These are phyloP conservation scores for Clavispora carvajalis DNA, from an alignment of 805 yeast genomes.

Conservation along the genomic window DNA sequence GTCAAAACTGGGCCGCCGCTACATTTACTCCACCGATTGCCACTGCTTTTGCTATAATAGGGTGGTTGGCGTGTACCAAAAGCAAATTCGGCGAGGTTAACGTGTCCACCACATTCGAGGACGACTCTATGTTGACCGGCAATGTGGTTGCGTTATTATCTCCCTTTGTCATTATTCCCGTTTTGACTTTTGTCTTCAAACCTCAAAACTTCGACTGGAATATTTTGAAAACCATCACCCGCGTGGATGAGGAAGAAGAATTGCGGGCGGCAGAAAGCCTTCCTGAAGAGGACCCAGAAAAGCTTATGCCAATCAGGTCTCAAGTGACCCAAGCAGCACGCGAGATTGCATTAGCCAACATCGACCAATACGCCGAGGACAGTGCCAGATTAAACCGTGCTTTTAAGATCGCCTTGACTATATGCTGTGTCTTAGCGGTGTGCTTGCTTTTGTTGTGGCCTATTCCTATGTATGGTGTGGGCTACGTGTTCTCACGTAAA, in stretches of 20 bases:
- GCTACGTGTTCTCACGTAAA: conserved; percentile 65
- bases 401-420: conserved; percentile 53
- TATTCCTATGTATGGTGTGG: conserved; percentile 87
- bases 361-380: conserved; percentile 39
- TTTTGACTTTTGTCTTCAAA: conserved; percentile 58
- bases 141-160: conserved; percentile 77
- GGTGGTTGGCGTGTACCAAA: conserved; percentile 42
- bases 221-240: conserved; percentile 50
- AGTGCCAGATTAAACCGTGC: conserved; percentile 47
- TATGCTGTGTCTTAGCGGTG: conserved; percentile 58
- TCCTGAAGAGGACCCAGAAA: conserved; percentile 20
- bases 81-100: conserved; percentile 27
- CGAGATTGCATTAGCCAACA: conserved; percentile 27
- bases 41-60: conserved; percentile 63
- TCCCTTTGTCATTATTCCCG: conserved; percentile 62
- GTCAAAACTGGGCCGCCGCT: conserved; percentile 67
- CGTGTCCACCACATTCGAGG: conserved; percentile 60
- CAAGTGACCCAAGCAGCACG: conserved; percentile 35
- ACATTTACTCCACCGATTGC: conserved; percentile 74
- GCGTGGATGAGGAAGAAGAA: conserved; percentile 72
- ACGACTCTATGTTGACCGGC: conserved; percentile 86
- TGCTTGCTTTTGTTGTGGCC: conserved; percentile 78
- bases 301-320: conserved; percentile 32
- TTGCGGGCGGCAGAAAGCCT: conserved; percentile 37
- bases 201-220: conserved; percentile 75